Percentiles rank a stretch among this genome's conserved stretches.
These are phyloP conservation scores for Zopfia rhizophila DNA, from an alignment of 2,329 filamentous ascomycete species.

Conservation along the genomic window DNA sequence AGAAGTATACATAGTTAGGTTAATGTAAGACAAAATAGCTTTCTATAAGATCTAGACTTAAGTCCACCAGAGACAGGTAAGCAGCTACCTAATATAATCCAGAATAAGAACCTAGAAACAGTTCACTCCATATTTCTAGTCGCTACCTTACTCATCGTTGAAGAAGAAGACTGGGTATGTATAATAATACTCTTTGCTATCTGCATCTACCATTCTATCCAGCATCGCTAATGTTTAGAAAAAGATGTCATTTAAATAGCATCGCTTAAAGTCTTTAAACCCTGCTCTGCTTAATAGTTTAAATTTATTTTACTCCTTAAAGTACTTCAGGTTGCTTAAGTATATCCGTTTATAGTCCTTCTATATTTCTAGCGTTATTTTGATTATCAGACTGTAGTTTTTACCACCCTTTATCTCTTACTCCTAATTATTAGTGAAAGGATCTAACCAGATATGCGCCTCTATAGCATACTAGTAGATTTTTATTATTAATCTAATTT, in stretches of 20 bases:
- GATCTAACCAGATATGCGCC: slow-evolving; percentile 14
- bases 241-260: slow-evolving; percentile 3
- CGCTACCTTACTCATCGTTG: too few species aligned
- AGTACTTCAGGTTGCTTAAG: not conserved
- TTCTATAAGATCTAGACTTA: slow-evolving; percentile 15
- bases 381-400: too few species aligned
- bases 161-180: slow-evolving; percentile 4
- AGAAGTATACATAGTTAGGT: slow-evolving; percentile 11
- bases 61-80: slow-evolving; percentile 16
- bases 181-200: not conserved
- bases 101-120: slow-evolving; percentile 6
- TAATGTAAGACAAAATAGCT: slow-evolving; percentile 9
- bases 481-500: too few species aligned
- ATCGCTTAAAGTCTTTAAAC: not conserved
- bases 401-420: too few species aligned
- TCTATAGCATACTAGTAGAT: too few species aligned
- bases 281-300: slow-evolving; percentile 1
- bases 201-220: slow-evolving; percentile 3
- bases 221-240: not conserved
- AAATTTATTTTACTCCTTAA: not conserved
- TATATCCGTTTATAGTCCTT: too few species aligned
- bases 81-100: slow-evolving; percentile 14
- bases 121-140: not conserved
- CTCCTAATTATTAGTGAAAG: too few species aligned
- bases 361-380: too few species aligned